A percentile compares a stretch with the other conserved stretches of the same genome.
Conservation (phyloP, 805 yeast species). For the Kodamaea hsintzibuensis region DNA sequence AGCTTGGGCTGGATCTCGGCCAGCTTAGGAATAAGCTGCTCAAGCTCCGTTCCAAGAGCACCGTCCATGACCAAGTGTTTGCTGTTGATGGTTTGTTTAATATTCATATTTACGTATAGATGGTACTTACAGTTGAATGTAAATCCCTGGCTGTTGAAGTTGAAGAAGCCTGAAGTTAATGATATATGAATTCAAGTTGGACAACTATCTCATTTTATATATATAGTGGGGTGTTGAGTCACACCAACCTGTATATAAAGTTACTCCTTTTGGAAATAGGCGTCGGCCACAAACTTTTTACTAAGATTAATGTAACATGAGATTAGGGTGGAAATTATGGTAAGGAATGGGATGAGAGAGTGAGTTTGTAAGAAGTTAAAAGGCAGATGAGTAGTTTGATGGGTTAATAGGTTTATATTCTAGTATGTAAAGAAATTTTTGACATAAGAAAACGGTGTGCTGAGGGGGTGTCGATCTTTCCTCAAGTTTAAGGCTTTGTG, state of each 20-base stretch:
- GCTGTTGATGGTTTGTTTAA: slow-evolving; percentile 4
- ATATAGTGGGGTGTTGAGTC: slow-evolving; percentile 4
- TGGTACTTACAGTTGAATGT: slow-evolving; percentile 10
- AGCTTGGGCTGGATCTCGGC: slow-evolving; percentile 20
- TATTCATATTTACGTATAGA: neutral
- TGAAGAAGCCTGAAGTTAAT: neutral
- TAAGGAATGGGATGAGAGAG: too few species aligned
- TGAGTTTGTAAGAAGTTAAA: too few species aligned
- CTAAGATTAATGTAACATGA: neutral
- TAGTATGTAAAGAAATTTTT: too few species aligned
- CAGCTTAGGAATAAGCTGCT: slow-evolving; percentile 19
- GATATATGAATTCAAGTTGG: neutral
- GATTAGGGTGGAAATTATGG: too few species aligned
- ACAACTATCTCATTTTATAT: neutral
- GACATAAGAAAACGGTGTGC: too few species aligned
- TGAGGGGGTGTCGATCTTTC: too few species aligned
- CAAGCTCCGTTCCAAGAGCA: slow-evolving; percentile 18
- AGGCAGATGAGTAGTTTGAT: too few species aligned
- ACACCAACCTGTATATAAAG: neutral
- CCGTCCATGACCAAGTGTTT: slow-evolving; percentile 16
- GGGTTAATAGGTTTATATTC: too few species aligned
- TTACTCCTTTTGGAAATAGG: neutral
- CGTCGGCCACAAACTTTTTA: neutral
- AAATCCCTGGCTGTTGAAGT: slow-evolving; percentile 5
- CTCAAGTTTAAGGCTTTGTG: too few species aligned